Conservation (phyloP, 1,284 basidiomycete species). For the Mycosarcoma mackinlayi region DNA sequence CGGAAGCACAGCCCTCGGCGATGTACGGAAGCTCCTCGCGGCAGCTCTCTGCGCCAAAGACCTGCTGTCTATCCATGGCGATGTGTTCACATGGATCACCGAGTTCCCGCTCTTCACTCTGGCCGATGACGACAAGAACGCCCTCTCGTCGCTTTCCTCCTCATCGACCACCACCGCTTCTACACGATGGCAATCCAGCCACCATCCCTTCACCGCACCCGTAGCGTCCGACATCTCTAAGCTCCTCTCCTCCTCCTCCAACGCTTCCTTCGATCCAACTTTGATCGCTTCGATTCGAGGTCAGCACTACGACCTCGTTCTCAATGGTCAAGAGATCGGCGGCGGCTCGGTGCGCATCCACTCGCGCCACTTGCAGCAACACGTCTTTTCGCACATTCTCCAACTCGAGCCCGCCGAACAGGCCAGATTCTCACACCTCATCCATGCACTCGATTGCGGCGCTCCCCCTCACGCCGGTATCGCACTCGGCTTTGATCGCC, state of each 20-base stretch:
- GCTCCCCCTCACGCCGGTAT: constrained; percentile 97
- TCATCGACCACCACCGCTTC: constrained; percentile 9
- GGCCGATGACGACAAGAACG: constrained; percentile 86
- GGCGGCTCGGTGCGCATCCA: constrained; percentile 93
- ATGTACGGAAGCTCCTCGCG: constrained; percentile 76
- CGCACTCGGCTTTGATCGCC: constrained; percentile 83
- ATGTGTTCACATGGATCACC: constrained; percentile 93
- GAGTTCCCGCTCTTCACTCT: constrained; percentile 94
- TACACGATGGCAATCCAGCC: constrained; percentile 83
- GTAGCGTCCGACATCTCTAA: constrained; percentile 82
- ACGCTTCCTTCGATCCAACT: background rate
- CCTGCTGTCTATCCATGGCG: constrained; percentile 69
- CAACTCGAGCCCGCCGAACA: constrained; percentile 79
- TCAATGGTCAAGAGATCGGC: constrained; percentile 92
- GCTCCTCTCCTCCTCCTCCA: constrained; percentile 73
- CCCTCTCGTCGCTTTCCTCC: constrained; percentile 72
- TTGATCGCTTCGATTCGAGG: constrained; percentile 75
- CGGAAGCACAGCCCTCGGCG: constrained; percentile 86
- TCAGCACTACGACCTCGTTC: constrained; percentile 96
- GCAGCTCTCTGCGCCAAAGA: constrained; percentile 76
- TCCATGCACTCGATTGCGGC: constrained; percentile 85
- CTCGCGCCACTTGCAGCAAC: constrained; percentile 84
- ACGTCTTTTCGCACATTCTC: constrained; percentile 81
- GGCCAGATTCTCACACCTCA: constrained; percentile 81
- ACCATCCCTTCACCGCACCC: constrained; percentile 97